Conservation (phyloP, 2,329 filamentous ascomycete species). For the Nigrospora sphaerica region DNA sequence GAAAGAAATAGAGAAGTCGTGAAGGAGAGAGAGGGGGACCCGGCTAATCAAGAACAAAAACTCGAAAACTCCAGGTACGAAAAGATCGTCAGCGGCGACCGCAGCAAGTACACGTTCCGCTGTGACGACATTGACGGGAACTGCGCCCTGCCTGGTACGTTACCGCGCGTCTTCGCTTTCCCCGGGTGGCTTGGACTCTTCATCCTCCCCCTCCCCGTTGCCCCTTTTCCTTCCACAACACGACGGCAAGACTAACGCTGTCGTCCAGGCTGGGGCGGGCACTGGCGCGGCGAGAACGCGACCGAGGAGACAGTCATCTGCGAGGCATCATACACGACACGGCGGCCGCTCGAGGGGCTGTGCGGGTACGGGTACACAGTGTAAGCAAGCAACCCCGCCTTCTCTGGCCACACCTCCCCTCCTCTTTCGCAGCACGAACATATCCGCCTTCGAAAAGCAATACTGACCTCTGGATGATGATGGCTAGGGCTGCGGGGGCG, state of each 20-base stretch:
- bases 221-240: neutral
- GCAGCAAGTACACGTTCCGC: slow-evolving; percentile 51
- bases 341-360: slow-evolving; percentile 49
- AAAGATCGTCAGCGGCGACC: slow-evolving; percentile 50
- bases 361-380: slow-evolving; percentile 59
- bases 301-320: slow-evolving; percentile 65
- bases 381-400: too few relatives aligned
- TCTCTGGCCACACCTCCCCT: too few relatives aligned
- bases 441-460: too few relatives aligned
- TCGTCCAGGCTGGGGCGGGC: slow-evolving; percentile 53
- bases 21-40: too few relatives aligned
- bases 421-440: too few relatives aligned
- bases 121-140: slow-evolving; percentile 64
- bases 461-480: too few relatives aligned
- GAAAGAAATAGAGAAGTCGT: too few relatives aligned
- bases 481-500: slow-evolving; percentile 31
- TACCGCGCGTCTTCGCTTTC: neutral
- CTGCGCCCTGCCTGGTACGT: slow-evolving; percentile 42
- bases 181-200: too few relatives aligned
- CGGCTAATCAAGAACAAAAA: too few relatives aligned
- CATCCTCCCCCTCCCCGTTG: too few relatives aligned
- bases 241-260: neutral
- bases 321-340: slow-evolving; percentile 50
- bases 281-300: slow-evolving; percentile 60
- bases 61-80: slow-evolving; percentile 25